phyloP scores from a whole-genome alignment of 495 filamentous ascomycete species.

The Elasticomyces elasticus region DNA sequence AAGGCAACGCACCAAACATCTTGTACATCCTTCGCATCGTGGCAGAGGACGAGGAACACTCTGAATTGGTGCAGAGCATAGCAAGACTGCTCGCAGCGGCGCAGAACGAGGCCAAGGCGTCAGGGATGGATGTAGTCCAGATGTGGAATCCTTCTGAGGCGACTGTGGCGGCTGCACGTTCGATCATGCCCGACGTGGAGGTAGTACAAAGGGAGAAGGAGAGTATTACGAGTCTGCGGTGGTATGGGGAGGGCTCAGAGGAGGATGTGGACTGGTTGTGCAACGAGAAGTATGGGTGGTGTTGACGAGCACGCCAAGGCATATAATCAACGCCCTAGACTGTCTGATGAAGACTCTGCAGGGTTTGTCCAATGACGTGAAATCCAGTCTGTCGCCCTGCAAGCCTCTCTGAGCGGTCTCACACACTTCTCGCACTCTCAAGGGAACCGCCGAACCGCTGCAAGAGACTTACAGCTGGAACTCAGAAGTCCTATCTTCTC shows the following conservation, averaged over 20 bases:
- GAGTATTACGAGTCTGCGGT: conserved; percentile 54
- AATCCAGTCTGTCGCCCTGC: too few species aligned
- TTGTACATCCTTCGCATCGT: conserved; percentile 72
- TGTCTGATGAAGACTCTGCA: too few species aligned
- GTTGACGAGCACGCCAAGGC: conserved; percentile 34
- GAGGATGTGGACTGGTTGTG: conserved; percentile 68
- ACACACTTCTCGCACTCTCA: too few species aligned
- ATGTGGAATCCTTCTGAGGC: conserved; percentile 56
- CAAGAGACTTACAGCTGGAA: too few species aligned
- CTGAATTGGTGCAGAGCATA: conserved; percentile 29
- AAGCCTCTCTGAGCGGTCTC: too few species aligned
- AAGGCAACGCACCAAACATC: conserved; percentile 47
- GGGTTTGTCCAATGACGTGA: too few species aligned
- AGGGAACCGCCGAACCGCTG: too few species aligned
- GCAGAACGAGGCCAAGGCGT: conserved; percentile 45
- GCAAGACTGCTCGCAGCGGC: conserved; percentile 45
- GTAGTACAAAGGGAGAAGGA: conserved; percentile 51
- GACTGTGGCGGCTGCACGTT: conserved; percentile 48
- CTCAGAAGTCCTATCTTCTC: too few species aligned
- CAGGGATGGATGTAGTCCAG: conserved; percentile 50
- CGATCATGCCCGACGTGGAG: conserved; percentile 39
- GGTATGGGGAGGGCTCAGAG: conserved; percentile 46
- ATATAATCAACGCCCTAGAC: not conserved
- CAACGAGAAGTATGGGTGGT: conserved; percentile 95
- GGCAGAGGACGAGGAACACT: conserved; percentile 46